Conservation (phyloP, 2,329 filamentous ascomycete species). For the Colletotrichum eleusines region DNA sequence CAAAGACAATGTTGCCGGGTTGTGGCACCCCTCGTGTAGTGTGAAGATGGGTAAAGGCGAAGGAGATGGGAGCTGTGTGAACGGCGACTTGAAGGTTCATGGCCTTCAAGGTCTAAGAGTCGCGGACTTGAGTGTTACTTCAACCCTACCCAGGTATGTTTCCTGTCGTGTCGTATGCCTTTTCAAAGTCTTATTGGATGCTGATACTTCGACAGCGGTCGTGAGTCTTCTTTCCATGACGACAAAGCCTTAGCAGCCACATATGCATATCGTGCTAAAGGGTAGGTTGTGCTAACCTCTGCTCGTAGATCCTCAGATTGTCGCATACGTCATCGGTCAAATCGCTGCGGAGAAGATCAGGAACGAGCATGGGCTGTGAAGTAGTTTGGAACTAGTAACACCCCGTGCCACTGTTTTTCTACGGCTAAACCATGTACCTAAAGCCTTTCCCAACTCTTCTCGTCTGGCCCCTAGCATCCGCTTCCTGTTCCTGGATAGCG, state of each 20-base stretch:
- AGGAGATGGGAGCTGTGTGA: slow-evolving; percentile 23
- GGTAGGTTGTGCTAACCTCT: background rate
- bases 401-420: accelerated
- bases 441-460: slow-evolving; percentile 38
- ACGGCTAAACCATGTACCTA: slow-evolving; percentile 23
- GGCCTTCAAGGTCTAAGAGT: background rate
- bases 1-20: slow-evolving; percentile 16
- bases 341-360: slow-evolving; percentile 13
- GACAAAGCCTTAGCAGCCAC: background rate
- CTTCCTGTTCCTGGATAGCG: slow-evolving; percentile 41
- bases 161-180: background rate
- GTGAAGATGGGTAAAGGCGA: slow-evolving; percentile 31
- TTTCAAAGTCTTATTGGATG: background rate
- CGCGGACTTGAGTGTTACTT: background rate
- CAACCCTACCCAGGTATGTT: background rate
- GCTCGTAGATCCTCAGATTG: slow-evolving; percentile 24
- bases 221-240: background rate
- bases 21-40: slow-evolving; percentile 35
- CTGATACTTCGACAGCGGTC: slow-evolving; percentile 2
- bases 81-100: slow-evolving; percentile 21
- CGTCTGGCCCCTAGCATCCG: slow-evolving; percentile 28
- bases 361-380: background rate
- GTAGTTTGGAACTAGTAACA: background rate
- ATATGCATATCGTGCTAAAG: background rate
- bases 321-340: slow-evolving; percentile 24